Base-by-base conservation (phyloP, 2,329 filamentous ascomycete species). In the Clathrospora elynae region DNA sequence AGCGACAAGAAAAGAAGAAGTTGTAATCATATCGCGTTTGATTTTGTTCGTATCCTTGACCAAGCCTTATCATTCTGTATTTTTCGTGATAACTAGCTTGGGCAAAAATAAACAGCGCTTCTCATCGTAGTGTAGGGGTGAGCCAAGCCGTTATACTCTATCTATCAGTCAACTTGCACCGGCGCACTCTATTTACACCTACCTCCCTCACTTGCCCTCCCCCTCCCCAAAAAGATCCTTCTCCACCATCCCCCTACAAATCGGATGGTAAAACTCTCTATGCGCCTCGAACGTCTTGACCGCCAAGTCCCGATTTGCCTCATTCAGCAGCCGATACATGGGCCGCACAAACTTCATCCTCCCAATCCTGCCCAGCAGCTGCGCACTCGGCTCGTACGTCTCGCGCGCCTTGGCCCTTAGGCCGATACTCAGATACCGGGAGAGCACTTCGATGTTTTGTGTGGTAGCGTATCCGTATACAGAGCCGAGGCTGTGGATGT, bases 271-370 rank as follows among this genome's bases (percentile, higher is more conserved):
- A 66, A 97, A 97, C 51, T 90, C 85, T 71, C 81, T 87, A 68
- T 96, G 86, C 79, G 86, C 87, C 73, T 87, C 81, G 72, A 96
- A 96, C 0, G 91, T 95, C 67, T 83, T 76, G 38, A 92, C 71
- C 0, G 93, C 92, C 61, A 95, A 71, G 17, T 83, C 75, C 32
- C 82, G 77, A 72, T 96, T 86, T 25, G 88, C 82, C 67, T 84
- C 83, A 62, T 86, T 85, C 55, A 99, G 74, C 35, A 82, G 80
- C 49, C 86, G 80, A 74, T 86, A 96, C 63, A 97, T 73, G 14
- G 92, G 90, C 33, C 92, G 79, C 46, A 97, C 92, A 71, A 92
- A 97, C 80, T 97, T 97, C 93, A 99, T 97, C 43, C 93, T 78
- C 9, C 93, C 93, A 16, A 96, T 90, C 37, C 79, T 78, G 20